These are phyloP conservation scores for Stephanocyclus meneghinianus DNA, from an alignment of 352 stramenopile species.

Conservation along the genomic window DNA sequence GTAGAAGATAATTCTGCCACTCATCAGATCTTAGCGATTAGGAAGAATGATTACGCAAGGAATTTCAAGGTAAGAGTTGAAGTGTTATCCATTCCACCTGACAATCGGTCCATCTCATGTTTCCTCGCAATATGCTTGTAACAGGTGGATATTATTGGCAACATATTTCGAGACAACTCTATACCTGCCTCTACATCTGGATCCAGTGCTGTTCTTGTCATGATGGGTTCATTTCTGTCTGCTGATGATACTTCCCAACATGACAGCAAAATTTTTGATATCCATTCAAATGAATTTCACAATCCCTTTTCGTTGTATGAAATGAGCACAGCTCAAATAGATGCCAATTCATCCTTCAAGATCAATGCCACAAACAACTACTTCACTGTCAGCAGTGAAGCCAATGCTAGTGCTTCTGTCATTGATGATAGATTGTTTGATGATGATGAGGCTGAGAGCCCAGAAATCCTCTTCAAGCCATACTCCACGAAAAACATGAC, in stretches of 20 bases:
- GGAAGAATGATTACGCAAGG: too few species aligned
- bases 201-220: neutral
- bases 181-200: conserved; percentile 1
- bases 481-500: neutral
- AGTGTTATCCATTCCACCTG: too few species aligned
- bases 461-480: conserved; percentile 4
- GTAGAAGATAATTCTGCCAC: too few species aligned
- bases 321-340: neutral
- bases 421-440: conserved; percentile 8
- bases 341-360: neutral
- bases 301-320: conserved; percentile 1
- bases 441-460: neutral
- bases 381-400: neutral
- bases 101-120: neutral
- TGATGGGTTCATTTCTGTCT: neutral
- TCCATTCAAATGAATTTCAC: conserved; percentile 4
- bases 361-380: conserved; percentile 7
- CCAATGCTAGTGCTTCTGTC: neutral
- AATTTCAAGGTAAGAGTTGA: too few species aligned
- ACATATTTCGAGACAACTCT: neutral
- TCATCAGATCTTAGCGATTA: too few species aligned
- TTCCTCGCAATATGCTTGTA: too few species aligned
- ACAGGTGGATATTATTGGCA: neutral
- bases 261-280: neutral
- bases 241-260: neutral